Evolutionary conservation across 106 monocot genomes (phyloP).

Genomic region (Acanthochlamys bracteata): DNA sequence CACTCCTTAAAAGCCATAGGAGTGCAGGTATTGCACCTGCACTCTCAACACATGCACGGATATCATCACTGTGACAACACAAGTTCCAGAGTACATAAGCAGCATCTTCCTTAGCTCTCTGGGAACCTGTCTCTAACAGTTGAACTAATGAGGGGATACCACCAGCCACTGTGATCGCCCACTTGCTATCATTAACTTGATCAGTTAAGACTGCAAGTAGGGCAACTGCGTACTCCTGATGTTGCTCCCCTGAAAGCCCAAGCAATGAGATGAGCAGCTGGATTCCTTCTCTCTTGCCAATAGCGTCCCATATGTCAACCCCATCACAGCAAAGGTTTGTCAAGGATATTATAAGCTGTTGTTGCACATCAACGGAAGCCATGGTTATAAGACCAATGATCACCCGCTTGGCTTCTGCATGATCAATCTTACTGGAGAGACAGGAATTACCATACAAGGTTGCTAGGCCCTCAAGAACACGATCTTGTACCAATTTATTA

Average conservation of each 20-base stretch:
- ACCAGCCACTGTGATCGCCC: slow-evolving; percentile 85
- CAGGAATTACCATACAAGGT: slow-evolving; percentile 54
- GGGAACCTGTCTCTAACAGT: slow-evolving; percentile 55
- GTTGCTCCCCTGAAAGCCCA: slow-evolving; percentile 77
- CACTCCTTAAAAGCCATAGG: slow-evolving; percentile 67
- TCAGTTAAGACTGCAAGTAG: slow-evolving; percentile 63
- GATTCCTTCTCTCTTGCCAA: slow-evolving; percentile 66
- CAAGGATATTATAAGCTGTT: slow-evolving; percentile 52
- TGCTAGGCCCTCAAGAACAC: slow-evolving; percentile 66
- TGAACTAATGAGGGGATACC: slow-evolving; percentile 82
- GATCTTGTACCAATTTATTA: slow-evolving; percentile 57
- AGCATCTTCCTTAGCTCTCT: slow-evolving; percentile 66
- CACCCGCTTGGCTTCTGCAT: slow-evolving; percentile 57
- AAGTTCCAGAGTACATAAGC: slow-evolving; percentile 67
- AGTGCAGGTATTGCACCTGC: slow-evolving; percentile 67
- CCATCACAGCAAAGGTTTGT: slow-evolving; percentile 43
- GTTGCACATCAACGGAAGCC: slow-evolving; percentile 64
- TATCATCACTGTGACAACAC: slow-evolving; percentile 75
- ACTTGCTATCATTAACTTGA: slow-evolving; percentile 73
- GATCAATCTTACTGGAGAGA: slow-evolving; percentile 31
- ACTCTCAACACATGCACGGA: slow-evolving; percentile 82
- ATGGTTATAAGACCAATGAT: slow-evolving; percentile 69
- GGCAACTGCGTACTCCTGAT: slow-evolving; percentile 70
- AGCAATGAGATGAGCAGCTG: slow-evolving; percentile 75
- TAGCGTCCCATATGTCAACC: slow-evolving; percentile 53